Evolutionary conservation across 2,329 filamentous ascomycete species (phyloP), one percentile per base, ranked within the genome.

Genomic region (Phialophora expanda): DNA sequence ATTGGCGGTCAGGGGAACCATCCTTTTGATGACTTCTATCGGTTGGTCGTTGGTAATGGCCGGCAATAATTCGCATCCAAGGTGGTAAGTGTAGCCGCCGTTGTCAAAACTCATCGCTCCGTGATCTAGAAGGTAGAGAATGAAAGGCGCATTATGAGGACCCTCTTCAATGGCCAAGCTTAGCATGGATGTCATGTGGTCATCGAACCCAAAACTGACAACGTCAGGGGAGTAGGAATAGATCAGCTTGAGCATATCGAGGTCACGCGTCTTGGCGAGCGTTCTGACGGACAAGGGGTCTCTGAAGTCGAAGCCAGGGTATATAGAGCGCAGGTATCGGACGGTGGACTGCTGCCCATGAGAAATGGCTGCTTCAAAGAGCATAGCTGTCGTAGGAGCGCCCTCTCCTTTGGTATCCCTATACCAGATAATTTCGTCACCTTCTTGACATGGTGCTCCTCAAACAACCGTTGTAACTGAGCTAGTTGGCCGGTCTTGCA

Each of bases 301-400:
- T 34, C 32, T 34, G 11, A 34, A 34, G 32, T 34, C 11, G 9
- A 34, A 34, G 9, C 9, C 32, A 9, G 32, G 32, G 12, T 34
- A 34, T 34, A 34, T 34, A 9, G 32, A 34, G 32, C 11, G 11
- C 9, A 34, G 32, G 32, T 34, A 34, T 32, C 11, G 60, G 50
- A 62, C 51, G 32, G 28, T 56, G 3, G 60, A 62, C 17, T 46
- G 60, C 22, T 62, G 60, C 20, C 50, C 50, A 48, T 62, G 60
- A 41, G 60, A 62, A 48, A 62, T 62, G 51, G 60, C 60, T 46
- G 60, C 60, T 7, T 24, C n/a, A 20, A 62, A 62, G 5, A 62
- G 60, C 51, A 26, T 17, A 62, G 6, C 22, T 9, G 60, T 62
- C 50, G 26, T 5, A 12, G 60, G 50, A 9, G 60, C 60, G 20